Conservation (phyloP, 345 rosid species). For the Acer negundo region DNA sequence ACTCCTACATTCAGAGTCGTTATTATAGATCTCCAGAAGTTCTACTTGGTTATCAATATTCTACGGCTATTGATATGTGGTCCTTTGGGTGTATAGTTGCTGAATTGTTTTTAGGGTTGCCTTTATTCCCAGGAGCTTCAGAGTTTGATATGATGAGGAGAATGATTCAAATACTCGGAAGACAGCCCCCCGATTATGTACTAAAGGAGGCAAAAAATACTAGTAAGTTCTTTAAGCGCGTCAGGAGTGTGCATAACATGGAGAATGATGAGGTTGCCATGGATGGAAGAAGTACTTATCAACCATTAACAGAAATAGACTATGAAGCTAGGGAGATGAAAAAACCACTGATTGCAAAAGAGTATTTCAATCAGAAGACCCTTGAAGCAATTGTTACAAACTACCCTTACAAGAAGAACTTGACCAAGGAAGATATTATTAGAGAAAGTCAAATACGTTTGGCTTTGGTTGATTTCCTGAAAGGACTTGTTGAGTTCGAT, state of each 20-base stretch:
- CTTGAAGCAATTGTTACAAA: slow-evolving; percentile 86
- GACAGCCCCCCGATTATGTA: slow-evolving; percentile 94
- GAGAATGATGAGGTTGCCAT: slow-evolving; percentile 58
- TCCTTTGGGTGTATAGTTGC: slow-evolving; percentile 99
- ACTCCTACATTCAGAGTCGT: slow-evolving; percentile 99
- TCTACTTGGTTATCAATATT: slow-evolving; percentile 98
- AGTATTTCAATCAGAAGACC: slow-evolving; percentile 87
- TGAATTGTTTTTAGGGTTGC: slow-evolving; percentile 96
- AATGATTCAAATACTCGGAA: slow-evolving; percentile 89
- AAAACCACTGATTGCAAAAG: slow-evolving; percentile 85
- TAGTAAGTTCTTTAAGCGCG: slow-evolving; percentile 86
- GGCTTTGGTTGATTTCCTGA: slow-evolving; percentile 94
- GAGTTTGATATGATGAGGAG: slow-evolving; percentile 94
- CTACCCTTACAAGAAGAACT: slow-evolving; percentile 85
- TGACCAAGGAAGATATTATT: slow-evolving; percentile 69
- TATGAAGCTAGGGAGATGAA: slow-evolving; percentile 91
- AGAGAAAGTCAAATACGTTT: slow-evolving; percentile 87
- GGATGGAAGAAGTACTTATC: slow-evolving; percentile 67
- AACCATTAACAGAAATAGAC: slow-evolving; percentile 76
- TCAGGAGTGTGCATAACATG: slow-evolving; percentile 73
- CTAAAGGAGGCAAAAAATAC: slow-evolving; percentile 93
- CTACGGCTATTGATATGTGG: slow-evolving; percentile 99
- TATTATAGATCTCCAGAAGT: slow-evolving; percentile 99
- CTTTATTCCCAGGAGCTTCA: slow-evolving; percentile 98
- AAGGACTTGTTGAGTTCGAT: slow-evolving; percentile 98